Conservation (phyloP, 164 flowering plant genomes). For the Macadamia tetraphylla region DNA sequence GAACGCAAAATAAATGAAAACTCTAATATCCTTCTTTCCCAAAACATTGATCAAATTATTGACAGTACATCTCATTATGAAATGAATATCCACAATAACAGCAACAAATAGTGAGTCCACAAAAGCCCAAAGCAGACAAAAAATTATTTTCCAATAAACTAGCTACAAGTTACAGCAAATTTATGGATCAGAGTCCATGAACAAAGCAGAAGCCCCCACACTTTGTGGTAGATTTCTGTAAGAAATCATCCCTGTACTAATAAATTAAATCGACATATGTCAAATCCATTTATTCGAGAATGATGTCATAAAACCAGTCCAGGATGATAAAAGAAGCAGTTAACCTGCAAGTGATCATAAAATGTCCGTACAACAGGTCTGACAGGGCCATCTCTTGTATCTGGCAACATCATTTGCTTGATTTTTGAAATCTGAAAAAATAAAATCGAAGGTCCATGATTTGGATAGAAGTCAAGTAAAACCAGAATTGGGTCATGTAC, state of each 20-base stretch:
- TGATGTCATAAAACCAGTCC: not conserved
- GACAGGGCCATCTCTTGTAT: constrained; percentile 63
- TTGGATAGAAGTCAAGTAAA: constrained; percentile 5
- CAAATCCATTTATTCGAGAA: not conserved
- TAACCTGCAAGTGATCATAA: constrained; percentile 79
- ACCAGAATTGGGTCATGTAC: not conserved
- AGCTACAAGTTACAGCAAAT: too few species aligned
- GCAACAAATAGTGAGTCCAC: too few species aligned
- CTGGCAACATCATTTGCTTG: constrained; percentile 86
- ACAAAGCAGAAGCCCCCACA: too few species aligned
- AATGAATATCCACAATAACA: too few species aligned
- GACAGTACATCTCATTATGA: too few species aligned
- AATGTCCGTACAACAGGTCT: constrained; percentile 77
- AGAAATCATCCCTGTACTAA: too few species aligned
- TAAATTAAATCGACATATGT: not conserved
- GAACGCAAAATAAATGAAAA: not conserved
- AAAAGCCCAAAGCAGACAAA: too few species aligned
- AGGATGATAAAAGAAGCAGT: constrained; percentile 2
- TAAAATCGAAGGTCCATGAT: not conserved
- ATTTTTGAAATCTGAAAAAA: constrained; percentile 54
- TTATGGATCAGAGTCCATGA: too few species aligned
- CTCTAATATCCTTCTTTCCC: not conserved
- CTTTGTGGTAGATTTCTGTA: too few species aligned
- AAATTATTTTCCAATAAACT: too few species aligned
- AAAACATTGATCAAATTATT: not conserved